Conservation (phyloP, 768 basidiomycete species). For the Chiua virens region DNA sequence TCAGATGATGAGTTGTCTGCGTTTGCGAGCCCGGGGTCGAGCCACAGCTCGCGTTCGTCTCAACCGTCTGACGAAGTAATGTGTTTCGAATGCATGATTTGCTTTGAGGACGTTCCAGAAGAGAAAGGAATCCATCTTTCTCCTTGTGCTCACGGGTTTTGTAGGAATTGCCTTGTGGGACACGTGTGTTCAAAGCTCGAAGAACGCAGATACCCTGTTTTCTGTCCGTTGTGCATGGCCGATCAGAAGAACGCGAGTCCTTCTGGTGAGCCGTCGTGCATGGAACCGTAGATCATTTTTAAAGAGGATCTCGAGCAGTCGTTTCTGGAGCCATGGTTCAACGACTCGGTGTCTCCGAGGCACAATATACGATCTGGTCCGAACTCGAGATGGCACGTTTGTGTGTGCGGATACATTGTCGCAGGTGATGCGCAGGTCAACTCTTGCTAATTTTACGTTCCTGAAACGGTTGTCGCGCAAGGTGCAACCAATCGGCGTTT, state of each 20-base stretch:
- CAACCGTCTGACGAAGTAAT: conserved; percentile 7
- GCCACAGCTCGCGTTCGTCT: background rate
- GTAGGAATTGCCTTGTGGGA: conserved; percentile 48
- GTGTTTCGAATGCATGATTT: conserved; percentile 53
- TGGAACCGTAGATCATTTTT: background rate
- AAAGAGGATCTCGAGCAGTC: conserved; percentile 27
- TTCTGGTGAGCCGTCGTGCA: conserved; percentile 29
- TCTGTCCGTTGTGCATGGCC: conserved; percentile 56
- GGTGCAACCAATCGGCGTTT: conserved; percentile 49
- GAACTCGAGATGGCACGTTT: conserved; percentile 46
- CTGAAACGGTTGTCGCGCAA: conserved; percentile 22
- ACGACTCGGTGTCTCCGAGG: conserved; percentile 42
- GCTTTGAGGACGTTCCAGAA: conserved; percentile 47
- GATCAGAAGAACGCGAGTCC: conserved; percentile 29
- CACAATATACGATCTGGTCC: conserved; percentile 38
- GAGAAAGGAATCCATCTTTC: conserved; percentile 40
- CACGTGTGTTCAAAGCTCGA: conserved; percentile 47
- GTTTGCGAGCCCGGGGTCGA: background rate
- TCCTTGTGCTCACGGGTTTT: conserved; percentile 52
- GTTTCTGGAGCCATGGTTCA: conserved; percentile 38
- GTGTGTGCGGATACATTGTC: conserved; percentile 47
- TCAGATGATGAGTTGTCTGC: conserved; percentile 8
- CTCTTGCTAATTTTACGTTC: background rate
- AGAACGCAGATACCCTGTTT: conserved; percentile 54
- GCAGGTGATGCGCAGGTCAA: conserved; percentile 36